Evolutionary conservation across 2,329 filamentous ascomycete genomes (phyloP), one percentile per base, ranked within the genome.

Genomic region (Periglandula ipomoeae): DNA sequence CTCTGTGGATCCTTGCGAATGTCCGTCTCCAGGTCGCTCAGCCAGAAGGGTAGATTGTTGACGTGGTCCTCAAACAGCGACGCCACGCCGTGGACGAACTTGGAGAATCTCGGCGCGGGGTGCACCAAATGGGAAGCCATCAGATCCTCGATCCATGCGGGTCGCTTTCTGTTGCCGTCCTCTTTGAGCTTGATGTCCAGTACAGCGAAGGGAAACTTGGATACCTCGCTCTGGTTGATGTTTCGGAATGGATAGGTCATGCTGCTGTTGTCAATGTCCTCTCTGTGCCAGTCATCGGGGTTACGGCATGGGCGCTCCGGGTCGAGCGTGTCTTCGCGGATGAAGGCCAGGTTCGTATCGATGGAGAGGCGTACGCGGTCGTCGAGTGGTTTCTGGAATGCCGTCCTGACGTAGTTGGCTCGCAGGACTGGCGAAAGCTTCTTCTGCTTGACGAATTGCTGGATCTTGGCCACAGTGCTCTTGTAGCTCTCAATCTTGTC

Each of bases 21-120:
- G 62, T 98, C 93, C 27, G 81, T 87, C 62, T 96, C 91, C 39
- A 97, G 76, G 53, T 95, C 87, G 59, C 85, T 85, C 30, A 97
- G 78, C 93, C 93, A 98, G 71, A 97, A 96, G 13, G 93, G 93
- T 60, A 97, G 82, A 53, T 82, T 90, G 69, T 97, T 97, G 65
- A 98, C 90, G 61, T 95, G 82, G 66, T 98, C 89, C 60, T 97
- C 93, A 57, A 97, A 97, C 2, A 98, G 75, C 35, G 85, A 84
- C 7, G 91, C 90, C 4, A 94, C 84, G 52, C 93, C 93, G 59
- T 98, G 91, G 2, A 95, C 86, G 58, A 97, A 98, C 66, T 98
- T 98, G 59, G 89, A 96, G 70, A 98, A 98, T 45, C 86, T 82
- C 1, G 90, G 88, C 0, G 87, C 84, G 41, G 89, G 82, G 63